Conservation (phyloP, 148 eudicot genomes). For the Vaccinium corymbosum region DNA sequence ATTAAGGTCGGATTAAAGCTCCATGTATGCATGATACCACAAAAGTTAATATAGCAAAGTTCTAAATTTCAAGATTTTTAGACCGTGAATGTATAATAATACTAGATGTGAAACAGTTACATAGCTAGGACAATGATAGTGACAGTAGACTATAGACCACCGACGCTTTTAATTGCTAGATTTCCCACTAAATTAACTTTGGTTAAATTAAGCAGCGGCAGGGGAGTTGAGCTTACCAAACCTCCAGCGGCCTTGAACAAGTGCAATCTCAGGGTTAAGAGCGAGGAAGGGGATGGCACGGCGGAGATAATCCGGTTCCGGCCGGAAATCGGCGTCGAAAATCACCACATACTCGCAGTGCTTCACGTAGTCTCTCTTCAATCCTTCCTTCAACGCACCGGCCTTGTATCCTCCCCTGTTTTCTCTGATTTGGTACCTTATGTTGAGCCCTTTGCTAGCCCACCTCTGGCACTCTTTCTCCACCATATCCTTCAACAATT, state of each 20-base stretch:
- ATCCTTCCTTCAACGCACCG: slow-evolving; percentile 27
- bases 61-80: too few species aligned
- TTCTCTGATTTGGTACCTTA: slow-evolving; percentile 23
- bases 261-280: slow-evolving; percentile 51
- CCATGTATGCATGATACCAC: too few species aligned
- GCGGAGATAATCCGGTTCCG: slow-evolving; percentile 65
- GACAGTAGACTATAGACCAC: not conserved
- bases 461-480: slow-evolving; percentile 27
- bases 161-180: not conserved
- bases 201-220: not conserved
- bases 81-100: too few species aligned
- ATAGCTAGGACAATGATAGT: not conserved
- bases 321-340: slow-evolving; percentile 82
- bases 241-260: slow-evolving; percentile 66
- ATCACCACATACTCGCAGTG: slow-evolving; percentile 51
- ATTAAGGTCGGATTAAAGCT: too few species aligned
- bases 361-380: slow-evolving; percentile 26
- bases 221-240: slow-evolving; percentile 35
- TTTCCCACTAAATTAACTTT: not conserved
- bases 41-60: too few species aligned
- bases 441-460: slow-evolving; percentile 26
- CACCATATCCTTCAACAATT: slow-evolving; percentile 19
- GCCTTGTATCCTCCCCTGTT: slow-evolving; percentile 27
- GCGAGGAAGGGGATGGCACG: slow-evolving; percentile 52
- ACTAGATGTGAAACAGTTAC: not conserved